These are phyloP conservation scores for Fragaria ananassa DNA, from an alignment of 306 rosid genomes.

Conservation along the genomic window DNA sequence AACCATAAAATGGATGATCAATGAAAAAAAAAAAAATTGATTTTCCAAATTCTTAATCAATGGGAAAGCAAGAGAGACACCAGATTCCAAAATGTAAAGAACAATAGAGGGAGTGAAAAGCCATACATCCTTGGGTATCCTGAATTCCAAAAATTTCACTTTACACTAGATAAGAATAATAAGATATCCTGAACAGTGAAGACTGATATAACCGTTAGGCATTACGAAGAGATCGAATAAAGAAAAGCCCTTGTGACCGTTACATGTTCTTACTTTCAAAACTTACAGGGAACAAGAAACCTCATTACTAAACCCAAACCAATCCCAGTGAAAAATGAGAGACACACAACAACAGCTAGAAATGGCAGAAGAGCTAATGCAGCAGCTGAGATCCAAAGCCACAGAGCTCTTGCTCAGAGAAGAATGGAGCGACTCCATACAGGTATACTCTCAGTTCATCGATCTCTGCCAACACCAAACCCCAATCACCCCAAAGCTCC, in stretches of 20 bases:
- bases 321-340: constrained; percentile 6
- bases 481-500: constrained; percentile 40
- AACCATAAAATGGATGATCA: too few species aligned
- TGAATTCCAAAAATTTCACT: too few species aligned
- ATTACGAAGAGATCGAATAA: background rate
- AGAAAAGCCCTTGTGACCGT: constrained; percentile 23
- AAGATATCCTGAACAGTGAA: background rate
- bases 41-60: too few species aligned
- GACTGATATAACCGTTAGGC: constrained; percentile 12
- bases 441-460: constrained; percentile 59
- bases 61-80: too few species aligned
- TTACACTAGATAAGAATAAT: background rate
- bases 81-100: too few species aligned
- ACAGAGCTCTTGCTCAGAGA: constrained; percentile 75
- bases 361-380: constrained; percentile 54
- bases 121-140: too few species aligned
- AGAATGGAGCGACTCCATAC: constrained; percentile 66
- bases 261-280: constrained; percentile 20
- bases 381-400: constrained; percentile 77
- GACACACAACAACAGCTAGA: constrained; percentile 10
- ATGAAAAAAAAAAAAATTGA: too few species aligned
- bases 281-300: background rate
- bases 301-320: constrained; percentile 1
- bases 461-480: constrained; percentile 39
- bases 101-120: too few species aligned